phyloP scores from a whole-genome alignment of 2,329 filamentous ascomycete genomes.

The Mycocentrospora acerina region DNA sequence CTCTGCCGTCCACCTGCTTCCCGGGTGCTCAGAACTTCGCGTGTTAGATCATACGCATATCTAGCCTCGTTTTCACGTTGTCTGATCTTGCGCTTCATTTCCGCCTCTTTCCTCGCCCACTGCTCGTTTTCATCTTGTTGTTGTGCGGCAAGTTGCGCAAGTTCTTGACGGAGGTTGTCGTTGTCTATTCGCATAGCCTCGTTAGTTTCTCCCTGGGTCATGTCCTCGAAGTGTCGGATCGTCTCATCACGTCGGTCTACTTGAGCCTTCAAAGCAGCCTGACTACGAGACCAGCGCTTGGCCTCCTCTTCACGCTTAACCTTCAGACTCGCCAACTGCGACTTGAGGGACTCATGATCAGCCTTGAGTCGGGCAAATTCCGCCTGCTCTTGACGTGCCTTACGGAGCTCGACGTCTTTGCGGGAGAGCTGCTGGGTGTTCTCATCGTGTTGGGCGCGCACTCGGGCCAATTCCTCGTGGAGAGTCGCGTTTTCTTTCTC shows the following conservation, averaged over 20 bases:
- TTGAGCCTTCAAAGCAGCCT: constrained; percentile 33
- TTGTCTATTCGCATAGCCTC: constrained; percentile 45
- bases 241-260: constrained; percentile 43
- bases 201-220: constrained; percentile 41
- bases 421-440: constrained; percentile 37
- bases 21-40: constrained; percentile 30
- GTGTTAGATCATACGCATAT: constrained; percentile 32
- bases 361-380: constrained; percentile 61
- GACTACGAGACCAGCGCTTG: constrained; percentile 34
- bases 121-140: constrained; percentile 36
- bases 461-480: constrained; percentile 33
- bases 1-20: constrained; percentile 24
- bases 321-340: constrained; percentile 75
- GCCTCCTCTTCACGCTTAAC: constrained; percentile 63
- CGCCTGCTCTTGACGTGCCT: constrained; percentile 38
- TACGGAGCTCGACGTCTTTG: constrained; percentile 38
- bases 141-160: constrained; percentile 38
- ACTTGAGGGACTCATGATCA: constrained; percentile 68
- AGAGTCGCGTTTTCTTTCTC: constrained; percentile 38
- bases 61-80: constrained; percentile 30
- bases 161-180: constrained; percentile 41
- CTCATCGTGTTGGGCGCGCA: constrained; percentile 39
- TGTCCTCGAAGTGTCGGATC: constrained; percentile 40
- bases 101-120: constrained; percentile 36
- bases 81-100: constrained; percentile 37